phyloP scores from a whole-genome alignment of 2,329 filamentous ascomycete species.

The Akanthomyces lecanii region DNA sequence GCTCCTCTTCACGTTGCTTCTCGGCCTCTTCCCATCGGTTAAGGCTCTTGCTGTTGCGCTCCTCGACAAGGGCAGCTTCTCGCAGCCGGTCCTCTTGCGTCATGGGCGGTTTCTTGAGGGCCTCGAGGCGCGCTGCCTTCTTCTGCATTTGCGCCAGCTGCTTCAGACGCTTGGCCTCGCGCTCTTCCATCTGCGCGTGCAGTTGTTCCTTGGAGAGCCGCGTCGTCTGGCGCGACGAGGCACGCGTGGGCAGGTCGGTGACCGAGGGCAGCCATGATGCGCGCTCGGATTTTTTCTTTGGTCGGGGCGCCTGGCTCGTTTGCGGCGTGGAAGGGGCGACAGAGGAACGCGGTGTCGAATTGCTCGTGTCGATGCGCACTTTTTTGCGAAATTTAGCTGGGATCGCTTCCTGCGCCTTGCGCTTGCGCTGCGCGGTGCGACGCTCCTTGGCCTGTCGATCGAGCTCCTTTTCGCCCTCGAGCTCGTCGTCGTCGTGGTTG shows the following conservation, averaged over 20 bases:
- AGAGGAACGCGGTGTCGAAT: conserved; percentile 28
- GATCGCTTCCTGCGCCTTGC: conserved; percentile 73
- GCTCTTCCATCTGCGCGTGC: conserved; percentile 69
- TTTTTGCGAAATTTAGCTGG: conserved; percentile 69
- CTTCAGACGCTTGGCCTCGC: conserved; percentile 65
- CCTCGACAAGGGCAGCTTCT: conserved; percentile 79
- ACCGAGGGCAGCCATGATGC: conserved; percentile 54
- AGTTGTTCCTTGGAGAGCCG: conserved; percentile 57
- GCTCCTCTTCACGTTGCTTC: conserved; percentile 79
- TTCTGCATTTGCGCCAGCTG: conserved; percentile 65
- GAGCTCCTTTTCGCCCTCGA: conserved; percentile 84
- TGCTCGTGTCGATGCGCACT: conserved; percentile 62
- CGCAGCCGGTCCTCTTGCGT: conserved; percentile 82
- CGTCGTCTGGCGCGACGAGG: conserved; percentile 55
- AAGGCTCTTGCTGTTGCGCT: conserved; percentile 81
- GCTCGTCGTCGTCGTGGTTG: conserved; percentile 61
- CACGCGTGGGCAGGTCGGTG: conserved; percentile 53
- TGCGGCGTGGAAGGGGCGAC: conserved; percentile 30
- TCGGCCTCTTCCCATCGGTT: conserved; percentile 94
- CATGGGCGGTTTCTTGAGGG: conserved; percentile 72
- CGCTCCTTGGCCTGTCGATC: conserved; percentile 70
- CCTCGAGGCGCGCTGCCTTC: conserved; percentile 66
- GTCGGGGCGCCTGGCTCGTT: conserved; percentile 38
- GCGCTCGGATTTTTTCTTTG: conserved; percentile 58
- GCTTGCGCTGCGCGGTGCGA: conserved; percentile 65